Conservation (phyloP, 495 filamentous ascomycete genomes). For the Neurospora tetraspora region DNA sequence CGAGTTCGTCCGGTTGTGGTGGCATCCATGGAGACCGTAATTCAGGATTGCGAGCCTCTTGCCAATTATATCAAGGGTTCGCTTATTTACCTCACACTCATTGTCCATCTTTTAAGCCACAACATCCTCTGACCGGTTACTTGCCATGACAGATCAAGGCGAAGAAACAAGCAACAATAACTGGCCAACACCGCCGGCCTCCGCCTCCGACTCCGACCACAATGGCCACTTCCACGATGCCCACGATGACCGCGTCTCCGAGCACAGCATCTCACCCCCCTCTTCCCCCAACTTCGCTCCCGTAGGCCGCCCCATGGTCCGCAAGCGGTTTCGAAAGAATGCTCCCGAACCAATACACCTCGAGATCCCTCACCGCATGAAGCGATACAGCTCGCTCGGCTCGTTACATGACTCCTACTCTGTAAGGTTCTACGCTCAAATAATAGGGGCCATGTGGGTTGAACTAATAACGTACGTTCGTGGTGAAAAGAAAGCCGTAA, state of each 20-base stretch:
- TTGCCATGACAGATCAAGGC: conserved; percentile 26
- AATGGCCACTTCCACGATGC: conserved; percentile 2
- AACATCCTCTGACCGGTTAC: conserved; percentile 1
- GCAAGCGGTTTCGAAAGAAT: conserved; percentile 54
- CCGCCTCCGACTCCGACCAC: conserved; percentile 25
- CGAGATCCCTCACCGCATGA: conserved; percentile 31
- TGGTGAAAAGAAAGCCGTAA: conserved; percentile 40
- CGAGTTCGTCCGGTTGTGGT: conserved; percentile 4
- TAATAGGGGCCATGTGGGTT: background rate
- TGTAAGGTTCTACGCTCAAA: conserved; percentile 1
- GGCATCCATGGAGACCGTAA: conserved; percentile 75
- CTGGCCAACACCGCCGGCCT: conserved; percentile 28
- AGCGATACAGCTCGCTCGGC: conserved; percentile 22
- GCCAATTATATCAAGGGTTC: conserved; percentile 89
- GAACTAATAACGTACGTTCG: conserved; percentile 4
- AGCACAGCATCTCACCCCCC: conserved; percentile 32
- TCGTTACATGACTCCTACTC: conserved; percentile 32
- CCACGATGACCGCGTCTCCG: conserved; percentile 10
- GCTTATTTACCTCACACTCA: conserved; percentile 11
- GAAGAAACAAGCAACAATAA: conserved; percentile 27
- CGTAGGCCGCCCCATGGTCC: conserved; percentile 56
- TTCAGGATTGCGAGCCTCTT: conserved; percentile 84
- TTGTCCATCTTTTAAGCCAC: conserved; percentile 2
- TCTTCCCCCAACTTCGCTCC: conserved; percentile 59
- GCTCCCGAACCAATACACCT: conserved; percentile 53